Percentiles rank a stretch among this genome's conserved stretches.
These are phyloP conservation scores for Lagenidium giganteum DNA, from an alignment of 352 stramenopile genomes.

Conservation along the genomic window DNA sequence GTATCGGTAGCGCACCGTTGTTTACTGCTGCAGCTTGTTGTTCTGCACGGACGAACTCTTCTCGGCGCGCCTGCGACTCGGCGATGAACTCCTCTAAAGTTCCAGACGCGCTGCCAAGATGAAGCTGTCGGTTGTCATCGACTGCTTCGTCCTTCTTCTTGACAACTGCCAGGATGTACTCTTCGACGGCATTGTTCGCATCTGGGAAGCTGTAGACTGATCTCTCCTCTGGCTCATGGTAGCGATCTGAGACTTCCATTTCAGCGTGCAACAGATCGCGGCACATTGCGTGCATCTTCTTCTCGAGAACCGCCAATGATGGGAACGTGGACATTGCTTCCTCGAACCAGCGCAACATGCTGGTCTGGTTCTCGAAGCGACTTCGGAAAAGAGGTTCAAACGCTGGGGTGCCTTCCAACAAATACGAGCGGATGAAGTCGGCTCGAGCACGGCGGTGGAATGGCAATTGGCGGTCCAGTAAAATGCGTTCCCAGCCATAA, in stretches of 20 bases:
- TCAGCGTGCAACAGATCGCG: no score
- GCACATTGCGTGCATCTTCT: slow-evolving; percentile 49
- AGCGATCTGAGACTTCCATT: no score
- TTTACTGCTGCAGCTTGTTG: no score
- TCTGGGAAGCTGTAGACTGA: slow-evolving; percentile 41
- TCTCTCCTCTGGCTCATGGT: slow-evolving; percentile 32
- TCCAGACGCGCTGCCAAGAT: no score
- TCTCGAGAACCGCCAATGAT: slow-evolving; percentile 44
- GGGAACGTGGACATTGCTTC: slow-evolving; percentile 50
- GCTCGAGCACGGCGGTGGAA: slow-evolving; percentile 52
- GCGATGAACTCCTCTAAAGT: no score
- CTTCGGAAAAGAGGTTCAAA: slow-evolving; percentile 44
- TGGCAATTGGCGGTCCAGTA: slow-evolving; percentile 50
- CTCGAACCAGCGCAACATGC: slow-evolving; percentile 41
- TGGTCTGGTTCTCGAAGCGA: slow-evolving; percentile 31
- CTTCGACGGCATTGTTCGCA: slow-evolving; percentile 44
- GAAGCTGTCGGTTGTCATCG: no score
- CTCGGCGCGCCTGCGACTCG: no score
- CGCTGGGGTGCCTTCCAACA: slow-evolving; percentile 42
- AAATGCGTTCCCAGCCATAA: slow-evolving; percentile 41
- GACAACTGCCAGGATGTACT: no score
- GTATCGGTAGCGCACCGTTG: no score
- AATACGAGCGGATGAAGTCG: slow-evolving; percentile 45
- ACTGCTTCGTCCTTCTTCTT: no score
- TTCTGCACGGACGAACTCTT: no score